Evolutionary conservation across 192 early-diverging fungal genomes (phyloP), one percentile per base, ranked within the genome.

Genomic region (Coemansia sp.): DNA sequence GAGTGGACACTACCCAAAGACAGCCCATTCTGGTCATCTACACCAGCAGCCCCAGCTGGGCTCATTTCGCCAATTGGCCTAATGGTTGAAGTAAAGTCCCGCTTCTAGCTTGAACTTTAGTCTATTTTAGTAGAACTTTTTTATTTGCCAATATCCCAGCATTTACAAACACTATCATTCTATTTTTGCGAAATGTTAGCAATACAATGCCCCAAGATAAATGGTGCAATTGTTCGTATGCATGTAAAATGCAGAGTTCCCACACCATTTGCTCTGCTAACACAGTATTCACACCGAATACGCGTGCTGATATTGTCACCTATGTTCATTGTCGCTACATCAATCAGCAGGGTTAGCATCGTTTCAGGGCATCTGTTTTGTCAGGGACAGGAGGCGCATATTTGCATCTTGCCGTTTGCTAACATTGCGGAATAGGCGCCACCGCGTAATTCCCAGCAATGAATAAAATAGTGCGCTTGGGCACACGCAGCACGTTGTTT

Each of bases 31-130:
- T 60, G 38, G 32, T 62, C 59, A 9, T 60, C 47, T 47, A 69
- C 79, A 7, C 60, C 57, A 15, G 67, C 79, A 8, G 53, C 69
- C 19, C 69, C 77, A 6, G 66, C 68, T 3, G 77, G 77, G 5
- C 77, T 79, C 19, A 79, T 79, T 49, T 79, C 77, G 47, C 77
- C 77, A 1, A 66, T 73, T 41, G 67, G 59, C 37, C 68, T 79
- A 17, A 69, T 64, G 69, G 24, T 74, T 9, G 54, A 74, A 2
- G 21, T 53, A 7, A 53, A 21, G 9, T 23, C 51, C 51, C 51
- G 51, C 14, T 22, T 22, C 12, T 53, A 53, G 24, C 41, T n/a
- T 1, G 32, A 15, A n/a, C 41, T 15, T 45, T n/a, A 45, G 41
- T 45, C 5, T 45, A n/a, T 45, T 45, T 45, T n/a, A 45, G 39